A percentile compares a stretch with the other conserved stretches of the same genome.
Conservation (phyloP, 1,139 yeast genomes). For the Hyphopichia wangnamkhiaoensis region DNA sequence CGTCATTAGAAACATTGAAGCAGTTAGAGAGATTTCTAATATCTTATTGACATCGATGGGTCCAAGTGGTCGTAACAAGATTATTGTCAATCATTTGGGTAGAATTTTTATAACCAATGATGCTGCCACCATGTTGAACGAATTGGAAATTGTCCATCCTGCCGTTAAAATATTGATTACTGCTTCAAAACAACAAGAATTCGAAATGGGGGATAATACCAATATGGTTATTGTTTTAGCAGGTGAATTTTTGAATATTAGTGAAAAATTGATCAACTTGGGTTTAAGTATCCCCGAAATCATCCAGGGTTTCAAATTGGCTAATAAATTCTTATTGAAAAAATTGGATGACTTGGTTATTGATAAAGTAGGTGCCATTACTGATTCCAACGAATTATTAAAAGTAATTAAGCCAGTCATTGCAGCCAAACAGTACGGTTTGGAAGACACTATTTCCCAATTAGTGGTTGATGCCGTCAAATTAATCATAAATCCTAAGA, state of each 20-base stretch:
- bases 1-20: conserved; percentile 85
- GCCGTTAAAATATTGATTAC: conserved; percentile 93
- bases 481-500: conserved; percentile 68
- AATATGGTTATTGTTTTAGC: conserved; percentile 62
- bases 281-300: conserved; percentile 91
- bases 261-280: conserved; percentile 78
- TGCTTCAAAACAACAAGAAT: conserved; percentile 97
- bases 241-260: conserved; percentile 84
- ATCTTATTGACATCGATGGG: conserved; percentile 96
- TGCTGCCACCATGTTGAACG: conserved; percentile 94
- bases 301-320: conserved; percentile 85
- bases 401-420: conserved; percentile 86
- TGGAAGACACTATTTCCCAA: conserved; percentile 72
- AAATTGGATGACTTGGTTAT: conserved; percentile 68
- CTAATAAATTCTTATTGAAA: conserved; percentile 69
- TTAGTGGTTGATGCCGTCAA: conserved; percentile 88
- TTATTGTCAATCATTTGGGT: conserved; percentile 80
- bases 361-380: conserved; percentile 61
- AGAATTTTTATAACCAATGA: conserved; percentile 90
- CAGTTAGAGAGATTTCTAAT: conserved; percentile 88
- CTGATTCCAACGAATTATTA: conserved; percentile 56
- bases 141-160: conserved; percentile 93
- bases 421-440: conserved; percentile 91
- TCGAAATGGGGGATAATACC: conserved; percentile 64
- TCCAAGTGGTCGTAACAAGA: conserved; percentile 96